phyloP scores from a whole-genome alignment of 192 early-diverging fungal genomes.

The Backusella morwellensis region DNA sequence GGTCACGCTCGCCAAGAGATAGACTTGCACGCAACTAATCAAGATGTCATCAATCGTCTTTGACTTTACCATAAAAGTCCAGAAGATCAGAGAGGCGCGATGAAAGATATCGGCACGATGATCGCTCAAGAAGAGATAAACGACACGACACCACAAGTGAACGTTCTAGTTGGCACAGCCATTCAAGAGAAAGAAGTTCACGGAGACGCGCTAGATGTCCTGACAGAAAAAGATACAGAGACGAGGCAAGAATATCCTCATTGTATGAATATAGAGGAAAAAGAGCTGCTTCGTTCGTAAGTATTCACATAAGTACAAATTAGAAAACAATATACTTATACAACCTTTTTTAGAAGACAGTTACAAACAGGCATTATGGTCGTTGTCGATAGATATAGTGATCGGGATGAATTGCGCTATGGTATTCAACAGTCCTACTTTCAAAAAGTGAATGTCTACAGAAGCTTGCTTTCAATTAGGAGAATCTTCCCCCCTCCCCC shows the following conservation, averaged over 20 bases:
- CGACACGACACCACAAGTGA: neutral
- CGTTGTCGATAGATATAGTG: neutral
- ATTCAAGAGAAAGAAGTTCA: neutral
- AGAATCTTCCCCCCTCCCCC: too few relatives aligned
- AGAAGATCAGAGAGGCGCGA: neutral
- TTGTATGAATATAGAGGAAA: neutral
- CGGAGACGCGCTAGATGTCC: neutral
- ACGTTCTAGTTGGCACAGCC: neutral
- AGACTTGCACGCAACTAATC: neutral
- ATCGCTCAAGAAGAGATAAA: neutral
- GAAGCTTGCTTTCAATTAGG: too few relatives aligned
- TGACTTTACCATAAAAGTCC: neutral
- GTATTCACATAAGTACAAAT: neutral
- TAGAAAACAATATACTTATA: neutral
- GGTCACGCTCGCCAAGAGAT: neutral
- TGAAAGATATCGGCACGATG: neutral
- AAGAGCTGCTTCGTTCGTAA: neutral
- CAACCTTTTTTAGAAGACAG: neutral
- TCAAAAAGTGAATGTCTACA: too few relatives aligned
- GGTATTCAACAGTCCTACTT: constrained; percentile 12
- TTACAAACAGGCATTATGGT: neutral
- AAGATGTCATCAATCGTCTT: neutral
- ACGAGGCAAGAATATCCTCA: neutral
- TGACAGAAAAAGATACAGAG: neutral
- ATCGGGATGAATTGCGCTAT: neutral